Evolutionary conservation across 441 rosid species (phyloP), one percentile per base, ranked within the genome.

Genomic region (Adansonia madagascariensis): DNA sequence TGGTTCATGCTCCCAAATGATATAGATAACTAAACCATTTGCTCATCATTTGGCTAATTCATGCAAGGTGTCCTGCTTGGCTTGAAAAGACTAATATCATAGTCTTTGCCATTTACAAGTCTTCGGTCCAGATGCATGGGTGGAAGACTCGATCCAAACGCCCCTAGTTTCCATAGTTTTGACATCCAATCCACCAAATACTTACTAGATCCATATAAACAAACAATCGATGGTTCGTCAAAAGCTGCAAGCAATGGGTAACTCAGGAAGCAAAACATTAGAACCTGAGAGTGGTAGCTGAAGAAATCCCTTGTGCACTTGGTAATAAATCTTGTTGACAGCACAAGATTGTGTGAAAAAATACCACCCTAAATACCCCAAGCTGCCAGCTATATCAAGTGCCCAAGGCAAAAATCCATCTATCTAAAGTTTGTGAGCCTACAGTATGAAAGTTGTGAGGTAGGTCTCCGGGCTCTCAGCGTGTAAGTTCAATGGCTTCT

Each of bases 1-100:
- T 0, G 84, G 80, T 4, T 86, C 80, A 78, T 0, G 77, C 90
- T 86, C n/a, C 91, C 91, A 49, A 91, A 89, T 0, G 95, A 83
- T 9, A 15, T 84, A 89, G 1, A 88, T 90, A 15, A 86, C 90
- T 0, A 89, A 89, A 0, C 83, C 71, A 2, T 14, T 63, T 10
- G 82, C 72, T 77, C 82, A 0, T 49, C 62, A 31, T 75, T 47
- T 1, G 88, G 82, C 93, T 92, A 91, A 0, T 57, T 63, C 72
- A 71, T 72, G 76, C 86, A 84, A 8, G 73, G 24, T n/a, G 53
- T 56, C 0, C 79, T 73, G 8, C 82, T 64, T 0, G 82, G 77
- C 75, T 84, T 75, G 15, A 88, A 88, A 27, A 91, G 80, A 68
- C 46, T 80, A 17, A 84, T 47, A 11, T 78, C 90, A 55, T 88